Evolutionary conservation across 2,329 filamentous ascomycete genomes (phyloP), one percentile per base, ranked within the genome.

Genomic region (Scytalidium lignicola): DNA sequence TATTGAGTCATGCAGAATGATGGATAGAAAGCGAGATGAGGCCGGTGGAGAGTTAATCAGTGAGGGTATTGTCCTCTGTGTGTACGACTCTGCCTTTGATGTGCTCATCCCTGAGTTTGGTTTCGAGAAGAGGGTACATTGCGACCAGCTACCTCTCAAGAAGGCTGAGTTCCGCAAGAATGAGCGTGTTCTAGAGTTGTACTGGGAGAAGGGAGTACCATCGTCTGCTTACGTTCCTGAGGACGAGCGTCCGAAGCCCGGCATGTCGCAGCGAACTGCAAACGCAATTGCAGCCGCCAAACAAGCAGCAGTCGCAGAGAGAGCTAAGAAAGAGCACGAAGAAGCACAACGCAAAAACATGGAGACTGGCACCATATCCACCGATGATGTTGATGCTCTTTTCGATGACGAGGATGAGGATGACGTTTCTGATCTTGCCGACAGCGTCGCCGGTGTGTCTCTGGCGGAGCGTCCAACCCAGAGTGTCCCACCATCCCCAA

Each of bases 81-180:
- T 99, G 26, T 99, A 99, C 69, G 93, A 99, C 71, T 97, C 93
- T 22, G 93, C 93, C 18, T 99, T 99, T 66, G 93, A 99, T 67
- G 90, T 99, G 41, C 79, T 99, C 55, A 97, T 99, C 66, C 93
- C 93, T 5, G 91, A 99, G 66, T 99, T 90, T 76, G 93, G 93
- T 57, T 97, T 99, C 59, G 93, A 99, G 76, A 99, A 99, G 82
- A 89, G 93, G 56, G 93, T 99, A 46, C 93, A 99, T 72, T 99
- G 93, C 66, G 93, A 99, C 65, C 93, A 99, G 74, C 78, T 99
- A 65, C 93, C 93, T 23, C 75, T 99, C 59, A 92, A 97, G 80
- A 99, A 99, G 78, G 93, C 93, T n/a, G 93, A 99, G 67, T 99
- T 93, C 72, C 85, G 95, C 70, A 97, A 97, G 78, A 90, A 95